Base-by-base conservation (phyloP, 352 stramenopile genomes). In the Pythium aquatile region DNA sequence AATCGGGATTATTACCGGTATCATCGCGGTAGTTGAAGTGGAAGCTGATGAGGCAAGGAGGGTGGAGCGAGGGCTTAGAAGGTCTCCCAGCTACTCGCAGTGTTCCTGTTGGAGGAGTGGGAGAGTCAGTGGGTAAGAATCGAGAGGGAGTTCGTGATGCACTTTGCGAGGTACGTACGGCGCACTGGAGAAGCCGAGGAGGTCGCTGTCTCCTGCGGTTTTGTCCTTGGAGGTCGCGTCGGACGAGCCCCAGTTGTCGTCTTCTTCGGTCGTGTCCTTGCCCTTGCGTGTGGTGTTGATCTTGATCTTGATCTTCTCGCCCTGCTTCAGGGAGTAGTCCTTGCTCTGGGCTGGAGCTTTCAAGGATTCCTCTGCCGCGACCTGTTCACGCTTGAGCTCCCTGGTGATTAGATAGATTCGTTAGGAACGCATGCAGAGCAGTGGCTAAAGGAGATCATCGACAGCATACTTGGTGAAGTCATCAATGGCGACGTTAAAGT, bases 401-500 rank as follows among this genome's bases (percentile, higher is more conserved):
- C 78, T 91, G 20, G 20, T 24, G 20, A 24, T 24, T 24, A 24
- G 20, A 24, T 24, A 24, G 20, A 1, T 24, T 24, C 20, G 20
- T 24, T 24, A 24, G 20, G 20, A 24, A 24, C 20, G 20, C 20
- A 24, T 24, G 20, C 20, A 24, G 20, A 24, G 20, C 20, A 24
- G 20, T 24, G 20, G 20, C 20, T 24, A 24, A 24, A 24, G 20
- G 20, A 24, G 20, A 1, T 46, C 11, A 72, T 40, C 26, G 10
- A 10, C 13, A 63, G 26, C 72, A 28, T 62, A 86, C 78, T 94
- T 90, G 69, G 73, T 81, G 62, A 90, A 83, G 77, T 98, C 90
- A 59, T 97, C 89, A 24, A 98, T 83, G 7, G 89, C 87, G 11
- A 95, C 93, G 65, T 98, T 98, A 69, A 98, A 98, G 75, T 98